phyloP scores from a whole-genome alignment of 805 yeast genomes.

The Starmerella lactis-condensi region DNA sequence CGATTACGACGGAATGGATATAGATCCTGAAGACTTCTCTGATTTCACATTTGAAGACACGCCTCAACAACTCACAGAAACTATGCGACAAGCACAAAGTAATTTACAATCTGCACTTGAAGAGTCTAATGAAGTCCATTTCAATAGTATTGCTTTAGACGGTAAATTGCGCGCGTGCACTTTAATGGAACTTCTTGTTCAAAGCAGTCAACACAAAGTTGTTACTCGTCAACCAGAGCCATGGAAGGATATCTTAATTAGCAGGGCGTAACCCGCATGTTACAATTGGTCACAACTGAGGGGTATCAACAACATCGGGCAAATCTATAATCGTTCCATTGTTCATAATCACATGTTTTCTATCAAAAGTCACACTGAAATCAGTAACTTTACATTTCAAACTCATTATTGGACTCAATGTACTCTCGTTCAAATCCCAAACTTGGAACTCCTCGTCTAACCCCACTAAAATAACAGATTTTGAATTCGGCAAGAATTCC shows the following conservation, averaged over 20 bases:
- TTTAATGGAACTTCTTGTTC: conserved; percentile 11
- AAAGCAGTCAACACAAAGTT: conserved; percentile 10
- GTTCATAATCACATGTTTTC: background rate
- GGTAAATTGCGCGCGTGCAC: conserved; percentile 9
- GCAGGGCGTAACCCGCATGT: conserved; percentile 1
- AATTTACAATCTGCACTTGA: conserved; percentile 3
- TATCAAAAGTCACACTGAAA: background rate
- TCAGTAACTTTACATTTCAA: background rate
- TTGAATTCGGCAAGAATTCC: conserved; percentile 4
- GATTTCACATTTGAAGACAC: conserved; percentile 3
- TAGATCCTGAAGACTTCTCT: background rate
- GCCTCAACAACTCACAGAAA: conserved; percentile 5
- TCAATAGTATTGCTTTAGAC: conserved; percentile 7
- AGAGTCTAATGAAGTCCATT: conserved; percentile 2
- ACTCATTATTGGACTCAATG: background rate
- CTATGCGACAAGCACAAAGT: conserved; percentile 6
- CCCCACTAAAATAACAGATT: conserved; percentile 9
- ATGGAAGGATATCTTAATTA: conserved; percentile 8
- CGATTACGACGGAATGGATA: background rate
- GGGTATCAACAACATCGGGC: background rate
- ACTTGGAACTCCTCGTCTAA: conserved; percentile 10
- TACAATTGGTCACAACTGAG: background rate
- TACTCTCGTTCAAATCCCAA: conserved; percentile 10
- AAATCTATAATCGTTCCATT: conserved; percentile 1
- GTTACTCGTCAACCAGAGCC: conserved; percentile 6